Percentiles rank a stretch among this genome's conserved stretches.
These are phyloP conservation scores for Gleditsia sinensis DNA, from an alignment of 306 rosid genomes.

Conservation along the genomic window DNA sequence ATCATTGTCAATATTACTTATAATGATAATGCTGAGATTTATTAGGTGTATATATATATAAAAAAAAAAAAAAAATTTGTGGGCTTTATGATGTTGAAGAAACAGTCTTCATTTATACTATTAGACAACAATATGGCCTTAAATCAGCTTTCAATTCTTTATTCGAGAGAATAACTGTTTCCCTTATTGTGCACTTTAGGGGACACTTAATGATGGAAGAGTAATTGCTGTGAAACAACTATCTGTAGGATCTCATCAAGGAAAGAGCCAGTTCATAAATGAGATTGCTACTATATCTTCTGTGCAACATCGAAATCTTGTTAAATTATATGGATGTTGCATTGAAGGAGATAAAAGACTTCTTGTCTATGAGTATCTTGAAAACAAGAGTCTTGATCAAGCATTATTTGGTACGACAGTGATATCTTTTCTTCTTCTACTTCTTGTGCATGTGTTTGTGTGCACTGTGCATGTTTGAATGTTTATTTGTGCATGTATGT, in stretches of 20 bases:
- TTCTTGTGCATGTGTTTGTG: not conserved
- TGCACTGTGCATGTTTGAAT: not conserved
- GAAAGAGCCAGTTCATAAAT: too few relatives aligned
- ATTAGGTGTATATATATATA: too few relatives aligned
- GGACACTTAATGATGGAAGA: too few relatives aligned
- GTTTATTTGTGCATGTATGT: not conserved
- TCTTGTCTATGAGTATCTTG: conserved; percentile 76
- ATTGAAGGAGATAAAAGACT: conserved; percentile 64
- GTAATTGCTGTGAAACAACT: too few relatives aligned
- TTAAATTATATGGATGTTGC: conserved; percentile 78
- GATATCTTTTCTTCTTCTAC: not conserved
- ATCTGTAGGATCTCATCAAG: too few relatives aligned
- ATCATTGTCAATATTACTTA: too few relatives aligned
- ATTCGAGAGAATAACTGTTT: not conserved
- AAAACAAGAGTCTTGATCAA: too few relatives aligned
- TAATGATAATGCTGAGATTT: not conserved
- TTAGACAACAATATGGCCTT: not conserved
- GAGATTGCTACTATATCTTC: too few relatives aligned
- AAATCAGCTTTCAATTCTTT: not conserved
- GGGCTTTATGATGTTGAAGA: not conserved
- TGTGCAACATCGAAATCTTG: conserved; percentile 84
- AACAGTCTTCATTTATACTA: not conserved
- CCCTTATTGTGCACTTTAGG: not conserved
- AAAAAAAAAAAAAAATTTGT: too few relatives aligned
- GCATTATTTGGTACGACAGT: too few relatives aligned